Evolutionary conservation across 257 asterid species (phyloP).

Genomic region (Apocynum venetum): DNA sequence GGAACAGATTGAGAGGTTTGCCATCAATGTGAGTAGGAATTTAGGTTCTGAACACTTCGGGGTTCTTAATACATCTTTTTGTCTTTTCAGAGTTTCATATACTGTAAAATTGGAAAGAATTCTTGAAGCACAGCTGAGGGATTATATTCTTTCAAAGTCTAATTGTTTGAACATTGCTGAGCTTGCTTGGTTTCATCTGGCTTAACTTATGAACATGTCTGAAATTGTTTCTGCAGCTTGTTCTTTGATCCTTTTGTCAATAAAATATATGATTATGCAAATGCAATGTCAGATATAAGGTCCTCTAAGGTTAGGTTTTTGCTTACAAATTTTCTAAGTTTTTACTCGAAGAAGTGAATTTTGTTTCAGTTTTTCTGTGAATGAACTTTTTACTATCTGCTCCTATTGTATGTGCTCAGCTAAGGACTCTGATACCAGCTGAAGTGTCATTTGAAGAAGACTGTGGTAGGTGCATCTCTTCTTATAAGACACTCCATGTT

Average conservation of each 20-base stretch:
- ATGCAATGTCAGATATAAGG: slow-evolving; percentile 67
- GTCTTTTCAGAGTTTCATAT: neutral
- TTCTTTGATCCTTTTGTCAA: slow-evolving; percentile 68
- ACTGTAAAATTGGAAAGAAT: neutral
- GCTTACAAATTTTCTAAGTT: slow-evolving; percentile 4
- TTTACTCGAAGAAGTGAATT: neutral
- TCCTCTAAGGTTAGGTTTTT: slow-evolving; percentile 56
- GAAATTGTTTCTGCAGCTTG: slow-evolving; percentile 57
- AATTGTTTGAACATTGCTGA: neutral
- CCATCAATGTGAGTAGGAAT: no score
- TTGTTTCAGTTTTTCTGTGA: neutral
- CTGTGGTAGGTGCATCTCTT: slow-evolving; percentile 52
- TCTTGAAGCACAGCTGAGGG: slow-evolving; percentile 3
- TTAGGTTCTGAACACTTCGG: neutral
- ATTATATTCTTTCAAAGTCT: neutral
- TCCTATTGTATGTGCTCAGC: slow-evolving; percentile 43
- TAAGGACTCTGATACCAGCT: slow-evolving; percentile 77
- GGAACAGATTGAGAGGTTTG: neutral
- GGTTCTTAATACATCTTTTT: neutral
- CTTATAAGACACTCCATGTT: neutral
- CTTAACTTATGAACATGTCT: slow-evolving; percentile 25
- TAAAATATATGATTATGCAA: slow-evolving; percentile 62
- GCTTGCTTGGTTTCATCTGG: slow-evolving; percentile 10
- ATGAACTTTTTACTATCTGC: slow-evolving; percentile 1
- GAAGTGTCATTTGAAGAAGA: slow-evolving; percentile 74